Evolutionary conservation across 108 stramenopile species (phyloP).

Genomic region (Conticribra weissflogii): DNA sequence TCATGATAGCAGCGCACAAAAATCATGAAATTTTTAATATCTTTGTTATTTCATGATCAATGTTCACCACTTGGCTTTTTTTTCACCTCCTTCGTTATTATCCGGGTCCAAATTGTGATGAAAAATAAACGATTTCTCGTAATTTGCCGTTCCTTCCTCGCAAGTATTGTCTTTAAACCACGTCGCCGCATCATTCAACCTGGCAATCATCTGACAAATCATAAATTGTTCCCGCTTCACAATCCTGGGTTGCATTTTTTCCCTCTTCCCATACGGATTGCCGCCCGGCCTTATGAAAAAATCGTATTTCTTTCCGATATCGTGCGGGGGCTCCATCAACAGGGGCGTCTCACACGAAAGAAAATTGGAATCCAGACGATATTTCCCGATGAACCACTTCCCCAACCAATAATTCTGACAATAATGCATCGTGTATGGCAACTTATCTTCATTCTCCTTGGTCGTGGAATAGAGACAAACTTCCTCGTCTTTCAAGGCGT

Average conservation of each 20-base stretch:
- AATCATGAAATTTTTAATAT: too few relatives aligned
- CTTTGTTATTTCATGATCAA: too few relatives aligned
- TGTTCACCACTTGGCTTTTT: constrained; percentile 39
- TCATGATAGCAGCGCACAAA: too few relatives aligned
- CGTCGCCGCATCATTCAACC: constrained; percentile 76
- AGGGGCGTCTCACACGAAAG: constrained; percentile 73
- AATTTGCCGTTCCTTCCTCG: constrained; percentile 60
- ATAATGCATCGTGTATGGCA: constrained; percentile 62
- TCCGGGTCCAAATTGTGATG: constrained; percentile 53
- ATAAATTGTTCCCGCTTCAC: constrained; percentile 70
- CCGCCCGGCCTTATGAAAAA: constrained; percentile 58
- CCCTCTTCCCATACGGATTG: constrained; percentile 35
- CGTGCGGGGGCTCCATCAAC: constrained; percentile 63
- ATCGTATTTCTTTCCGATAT: constrained; percentile 58
- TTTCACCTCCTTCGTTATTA: constrained; percentile 47
- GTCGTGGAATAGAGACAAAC: constrained; percentile 54
- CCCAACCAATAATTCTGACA: constrained; percentile 62
- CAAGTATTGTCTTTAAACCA: constrained; percentile 80
- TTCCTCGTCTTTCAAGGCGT: constrained; percentile 40
- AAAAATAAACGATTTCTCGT: constrained; percentile 66
- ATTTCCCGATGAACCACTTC: constrained; percentile 80
- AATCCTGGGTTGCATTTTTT: constrained; percentile 29
- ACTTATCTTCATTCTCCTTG: constrained; percentile 32
- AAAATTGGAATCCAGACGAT: constrained; percentile 71
- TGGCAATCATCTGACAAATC: constrained; percentile 69